Conservation (phyloP, 108 stramenopile species). For the Conticribra guillardii region DNA sequence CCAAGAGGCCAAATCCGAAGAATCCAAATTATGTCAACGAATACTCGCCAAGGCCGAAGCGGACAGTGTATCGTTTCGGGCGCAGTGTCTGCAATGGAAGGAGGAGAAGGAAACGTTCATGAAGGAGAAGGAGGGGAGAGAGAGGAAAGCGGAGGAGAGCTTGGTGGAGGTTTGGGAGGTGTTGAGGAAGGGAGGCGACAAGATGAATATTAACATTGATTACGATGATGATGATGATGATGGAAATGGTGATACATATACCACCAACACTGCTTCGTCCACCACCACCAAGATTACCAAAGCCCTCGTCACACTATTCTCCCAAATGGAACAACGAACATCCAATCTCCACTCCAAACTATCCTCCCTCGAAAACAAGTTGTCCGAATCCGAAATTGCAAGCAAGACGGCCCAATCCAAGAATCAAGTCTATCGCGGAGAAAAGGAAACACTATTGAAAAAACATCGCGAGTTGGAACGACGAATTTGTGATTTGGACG, state of each 20-base stretch:
- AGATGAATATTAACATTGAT: conserved; percentile 27
- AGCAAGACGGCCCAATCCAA: conserved; percentile 31
- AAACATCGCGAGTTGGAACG: conserved; percentile 33
- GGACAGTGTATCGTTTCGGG: conserved; percentile 38
- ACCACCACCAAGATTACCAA: conserved; percentile 11
- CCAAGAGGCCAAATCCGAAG: conserved; percentile 13
- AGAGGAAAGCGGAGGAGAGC: conserved; percentile 10
- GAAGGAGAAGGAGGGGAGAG: conserved; percentile 18
- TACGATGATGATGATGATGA: neutral
- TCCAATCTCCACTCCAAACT: conserved; percentile 18
- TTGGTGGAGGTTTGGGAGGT: conserved; percentile 11
- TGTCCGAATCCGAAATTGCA: conserved; percentile 26
- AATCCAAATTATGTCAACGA: conserved; percentile 41
- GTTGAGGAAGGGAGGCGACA: conserved; percentile 12
- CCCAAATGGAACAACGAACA: conserved; percentile 23
- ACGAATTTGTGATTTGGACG: conserved; percentile 15
- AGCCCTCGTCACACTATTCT: conserved; percentile 23
- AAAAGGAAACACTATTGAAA: conserved; percentile 33
- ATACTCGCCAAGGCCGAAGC: conserved; percentile 48
- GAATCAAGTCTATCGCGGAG: conserved; percentile 24
- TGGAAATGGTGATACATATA: neutral
- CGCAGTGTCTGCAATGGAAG: conserved; percentile 32
- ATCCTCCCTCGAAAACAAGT: conserved; percentile 17
- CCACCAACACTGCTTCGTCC: neutral
- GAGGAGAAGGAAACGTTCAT: conserved; percentile 29